A percentile compares a stretch with the other conserved stretches of the same genome.
phyloP scores from a whole-genome alignment of 140 eudicot genomes.

The Senecio squalidus region DNA sequence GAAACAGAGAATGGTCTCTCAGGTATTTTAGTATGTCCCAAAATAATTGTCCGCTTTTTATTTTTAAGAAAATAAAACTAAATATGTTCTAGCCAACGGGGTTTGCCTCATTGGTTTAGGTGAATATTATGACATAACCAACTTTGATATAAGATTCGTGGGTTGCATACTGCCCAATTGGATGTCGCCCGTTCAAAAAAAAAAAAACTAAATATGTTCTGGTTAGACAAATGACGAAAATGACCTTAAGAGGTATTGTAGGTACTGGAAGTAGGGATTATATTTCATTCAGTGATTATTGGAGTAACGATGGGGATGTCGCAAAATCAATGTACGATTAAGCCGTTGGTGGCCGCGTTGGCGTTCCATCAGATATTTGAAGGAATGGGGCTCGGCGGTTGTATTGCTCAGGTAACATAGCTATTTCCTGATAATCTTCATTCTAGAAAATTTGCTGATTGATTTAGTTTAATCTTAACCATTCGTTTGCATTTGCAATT shows the following conservation, averaged over 20 bases:
- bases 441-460: neutral
- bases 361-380: conserved; percentile 79
- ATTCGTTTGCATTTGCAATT: neutral
- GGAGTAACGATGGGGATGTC: conserved; percentile 91
- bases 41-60: neutral
- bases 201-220: no score
- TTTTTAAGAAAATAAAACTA: no score
- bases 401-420: conserved; percentile 87
- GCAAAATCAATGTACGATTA: conserved; percentile 68
- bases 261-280: conserved; percentile 77
- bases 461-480: conserved; percentile 2
- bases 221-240: no score
- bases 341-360: conserved; percentile 74
- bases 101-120: no score
- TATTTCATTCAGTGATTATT: conserved; percentile 74
- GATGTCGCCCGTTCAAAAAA: no score
- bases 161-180: no score
- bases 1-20: conserved; percentile 72
- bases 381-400: conserved; percentile 91
- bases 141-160: no score
- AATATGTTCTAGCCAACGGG: no score
- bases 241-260: neutral
- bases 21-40: conserved; percentile 14
- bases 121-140: no score
- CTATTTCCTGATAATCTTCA: no score